Base-by-base conservation (phyloP, 2,329 filamentous ascomycete species). In the Coniochaeta sp. region DNA sequence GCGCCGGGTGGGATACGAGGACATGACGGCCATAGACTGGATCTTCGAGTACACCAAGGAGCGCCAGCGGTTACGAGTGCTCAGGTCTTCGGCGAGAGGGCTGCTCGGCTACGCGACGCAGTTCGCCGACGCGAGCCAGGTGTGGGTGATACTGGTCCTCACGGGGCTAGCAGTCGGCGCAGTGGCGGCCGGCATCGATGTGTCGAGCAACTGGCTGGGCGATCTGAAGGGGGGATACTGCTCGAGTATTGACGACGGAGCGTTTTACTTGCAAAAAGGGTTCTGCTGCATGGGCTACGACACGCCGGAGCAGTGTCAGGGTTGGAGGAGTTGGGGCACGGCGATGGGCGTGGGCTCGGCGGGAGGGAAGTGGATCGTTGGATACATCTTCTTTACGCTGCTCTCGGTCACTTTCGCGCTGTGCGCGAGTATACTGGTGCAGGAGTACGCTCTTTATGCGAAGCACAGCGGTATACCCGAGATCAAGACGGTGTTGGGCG, bases 31-130 rank as follows among this genome's bases (percentile, higher is more conserved):
- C 53, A 99, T 99, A 66, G 94, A 99, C 73, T 99, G 94, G 94
- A 97, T 97, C 65, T 97, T 96, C 62, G 94, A 99, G 69, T 96
- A 97, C 65, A 94, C 89, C 50, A 96, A 96, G 68, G 94, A 99
- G 71, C 83, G 94, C 18, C 90, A 95, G 67, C 83, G 94, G 22
- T 73, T 95, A 61, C 82, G 90, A n/a, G 80, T 87, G 27, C 74
- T 99, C 18, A 81, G 83, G 51, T 81, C 86, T 0, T 82, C 79
- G 60, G 79, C 83, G 7, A 77, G 81, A 18, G 89, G 91, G 0
- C 59, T 96, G 5, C 54, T 91, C 18, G 90, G 91, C 12, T 83
- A 90, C 60, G 61, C 87, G 51, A 84, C 81, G 55, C 83, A 87
- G 57, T 71, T 95, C 22, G 75, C 89, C 14, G 94, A 99, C 67